These are phyloP conservation scores for Rubroshorea leprosula DNA, from an alignment of 345 rosid genomes.

Conservation along the genomic window DNA sequence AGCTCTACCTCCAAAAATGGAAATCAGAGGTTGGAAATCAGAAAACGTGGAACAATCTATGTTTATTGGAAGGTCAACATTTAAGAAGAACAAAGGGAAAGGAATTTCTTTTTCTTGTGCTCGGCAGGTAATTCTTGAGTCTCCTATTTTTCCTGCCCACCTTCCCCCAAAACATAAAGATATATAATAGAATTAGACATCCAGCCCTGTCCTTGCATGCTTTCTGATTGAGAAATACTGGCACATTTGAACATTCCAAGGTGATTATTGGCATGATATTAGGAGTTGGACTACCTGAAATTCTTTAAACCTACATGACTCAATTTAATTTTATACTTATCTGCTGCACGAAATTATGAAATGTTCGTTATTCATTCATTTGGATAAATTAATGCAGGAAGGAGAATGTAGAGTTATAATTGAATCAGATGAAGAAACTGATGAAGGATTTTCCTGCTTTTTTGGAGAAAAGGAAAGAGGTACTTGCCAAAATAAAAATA, in stretches of 20 bases:
- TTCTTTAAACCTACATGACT: too few species aligned
- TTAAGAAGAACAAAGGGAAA: constrained; percentile 25
- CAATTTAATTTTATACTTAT: too few species aligned
- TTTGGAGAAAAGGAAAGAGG: constrained; percentile 53
- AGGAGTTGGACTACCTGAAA: too few species aligned
- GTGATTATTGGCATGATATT: too few species aligned
- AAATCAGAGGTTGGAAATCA: constrained; percentile 57
- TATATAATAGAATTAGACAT: not conserved
- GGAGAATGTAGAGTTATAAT: constrained; percentile 31
- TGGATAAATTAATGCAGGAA: constrained; percentile 33
- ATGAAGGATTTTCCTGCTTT: constrained; percentile 70
- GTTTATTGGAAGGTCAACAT: constrained; percentile 13
- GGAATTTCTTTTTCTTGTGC: constrained; percentile 30
- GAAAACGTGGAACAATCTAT: constrained; percentile 35
- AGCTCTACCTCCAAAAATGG: constrained; percentile 33
- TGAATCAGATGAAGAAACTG: constrained; percentile 81
- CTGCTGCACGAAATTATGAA: not conserved
- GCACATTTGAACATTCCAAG: too few species aligned
- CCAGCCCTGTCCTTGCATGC: too few species aligned
- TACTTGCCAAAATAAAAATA: constrained; percentile 13
- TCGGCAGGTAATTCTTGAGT: constrained; percentile 32
- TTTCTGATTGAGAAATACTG: too few species aligned
- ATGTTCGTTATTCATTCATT: constrained; percentile 10
- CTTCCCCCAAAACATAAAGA: not conserved
- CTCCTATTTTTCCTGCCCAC: not conserved